phyloP scores from a whole-genome alignment of 495 filamentous ascomycete species.

The Niebla homalea region DNA sequence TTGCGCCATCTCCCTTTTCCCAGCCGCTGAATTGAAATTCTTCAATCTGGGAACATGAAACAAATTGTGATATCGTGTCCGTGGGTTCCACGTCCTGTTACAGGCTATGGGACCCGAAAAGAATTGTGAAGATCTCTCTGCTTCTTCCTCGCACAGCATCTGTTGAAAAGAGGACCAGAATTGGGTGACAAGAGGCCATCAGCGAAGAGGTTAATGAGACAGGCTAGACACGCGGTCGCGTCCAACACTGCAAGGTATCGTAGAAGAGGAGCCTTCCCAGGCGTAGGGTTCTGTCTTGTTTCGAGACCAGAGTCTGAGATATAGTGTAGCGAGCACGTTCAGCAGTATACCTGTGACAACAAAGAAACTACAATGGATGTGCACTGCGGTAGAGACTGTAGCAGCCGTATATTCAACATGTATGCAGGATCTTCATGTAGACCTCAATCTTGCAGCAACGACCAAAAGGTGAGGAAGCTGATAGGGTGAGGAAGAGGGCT shows the following conservation, averaged over 20 bases:
- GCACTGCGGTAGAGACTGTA: neutral
- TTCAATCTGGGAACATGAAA: neutral
- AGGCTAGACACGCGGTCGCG: neutral
- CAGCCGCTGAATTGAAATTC: neutral
- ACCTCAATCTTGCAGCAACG: no score
- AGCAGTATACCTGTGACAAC: neutral
- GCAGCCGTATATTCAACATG: neutral
- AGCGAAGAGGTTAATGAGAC: neutral
- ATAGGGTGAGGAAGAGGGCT: no score
- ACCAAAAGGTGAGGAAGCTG: no score
- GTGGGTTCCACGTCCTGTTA: no score
- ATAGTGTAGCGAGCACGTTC: neutral
- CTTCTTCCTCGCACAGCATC: no score
- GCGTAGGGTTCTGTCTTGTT: neutral
- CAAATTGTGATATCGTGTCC: neutral
- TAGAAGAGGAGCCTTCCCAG: neutral
- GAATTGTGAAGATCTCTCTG: neutral
- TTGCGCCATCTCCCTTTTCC: neutral
- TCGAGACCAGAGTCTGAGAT: neutral
- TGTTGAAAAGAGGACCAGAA: no score
- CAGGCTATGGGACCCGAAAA: neutral
- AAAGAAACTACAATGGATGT: neutral
- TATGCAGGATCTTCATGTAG: no score
- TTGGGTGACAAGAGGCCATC: neutral
- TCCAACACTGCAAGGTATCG: neutral